phyloP scores from a whole-genome alignment of 164 flowering plant species.

The Platanus orientalis region DNA sequence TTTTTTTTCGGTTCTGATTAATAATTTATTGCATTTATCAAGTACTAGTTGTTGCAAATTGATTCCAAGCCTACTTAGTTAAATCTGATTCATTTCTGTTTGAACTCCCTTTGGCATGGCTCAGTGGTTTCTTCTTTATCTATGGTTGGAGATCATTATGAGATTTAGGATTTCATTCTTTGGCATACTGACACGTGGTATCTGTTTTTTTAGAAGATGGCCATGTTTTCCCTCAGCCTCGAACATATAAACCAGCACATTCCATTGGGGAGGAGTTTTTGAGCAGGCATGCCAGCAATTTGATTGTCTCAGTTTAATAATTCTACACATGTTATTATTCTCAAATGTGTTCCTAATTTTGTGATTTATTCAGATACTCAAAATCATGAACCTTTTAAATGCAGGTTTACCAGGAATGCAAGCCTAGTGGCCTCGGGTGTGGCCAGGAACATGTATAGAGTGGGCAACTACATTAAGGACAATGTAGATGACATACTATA shows the following conservation, averaged over 20 bases:
- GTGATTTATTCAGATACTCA: neutral
- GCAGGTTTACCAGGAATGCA: conserved; percentile 75
- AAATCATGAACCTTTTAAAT: conserved; percentile 9
- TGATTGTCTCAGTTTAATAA: neutral
- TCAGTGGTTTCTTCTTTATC: too few species aligned
- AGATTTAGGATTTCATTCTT: too few species aligned
- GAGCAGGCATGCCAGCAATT: conserved; percentile 39
- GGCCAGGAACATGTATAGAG: conserved; percentile 55
- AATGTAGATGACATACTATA: conserved; percentile 59
- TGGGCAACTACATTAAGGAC: conserved; percentile 55
- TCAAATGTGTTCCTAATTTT: neutral
- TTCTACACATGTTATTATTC: too few species aligned
- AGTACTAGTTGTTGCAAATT: too few species aligned
- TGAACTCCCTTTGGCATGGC: too few species aligned
- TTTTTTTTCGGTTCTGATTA: neutral
- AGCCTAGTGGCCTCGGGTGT: conserved; percentile 69
- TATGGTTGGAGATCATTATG: too few species aligned
- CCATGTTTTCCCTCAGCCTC: conserved; percentile 40
- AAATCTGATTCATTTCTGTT: too few species aligned
- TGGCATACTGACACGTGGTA: neutral
- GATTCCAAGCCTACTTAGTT: too few species aligned
- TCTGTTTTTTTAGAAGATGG: conserved; percentile 32
- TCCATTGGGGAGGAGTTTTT: conserved; percentile 57
- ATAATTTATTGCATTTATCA: too few species aligned
- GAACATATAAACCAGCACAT: conserved; percentile 40